Evolutionary conservation across 2,329 filamentous ascomycete species (phyloP), one percentile per base, ranked within the genome.

Genomic region (Lachnellula occidentalis): DNA sequence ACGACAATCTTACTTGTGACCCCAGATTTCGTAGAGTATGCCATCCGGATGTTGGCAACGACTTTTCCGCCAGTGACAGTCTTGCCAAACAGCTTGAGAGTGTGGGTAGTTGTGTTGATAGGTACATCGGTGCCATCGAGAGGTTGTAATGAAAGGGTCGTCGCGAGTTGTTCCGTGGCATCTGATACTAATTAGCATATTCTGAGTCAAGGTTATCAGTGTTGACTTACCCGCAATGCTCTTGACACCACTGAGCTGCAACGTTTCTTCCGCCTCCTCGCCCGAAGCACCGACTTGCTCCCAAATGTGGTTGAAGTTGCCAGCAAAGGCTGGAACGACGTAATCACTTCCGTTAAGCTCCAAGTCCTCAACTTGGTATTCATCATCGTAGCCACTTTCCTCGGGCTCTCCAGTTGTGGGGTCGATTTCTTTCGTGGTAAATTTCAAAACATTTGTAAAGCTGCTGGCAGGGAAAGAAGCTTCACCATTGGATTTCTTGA

Each of bases 361-460:
- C 58, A 97, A 84, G 69, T 96, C 91, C 58, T 94, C 90, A 57
- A 97, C 88, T 74, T 96, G 90, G 69, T 99, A 99, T 74, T 99
- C 94, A 67, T 99, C 94, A 51, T 97, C 92, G 71, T 97, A 97
- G 45, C 94, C 94, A 46, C 76, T 80, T 15, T 95, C 91, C 71
- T 99, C 94, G 0, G 92, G 89, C 73, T 96, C 91, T 61, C 85
- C 83, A n/a, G 90, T 96, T 24, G 88, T 88, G 5, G 94, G 94
- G 66, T 99, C 94, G 62, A 99, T 94, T 74, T 99, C 94, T 76
- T 96, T 97, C 77, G 87, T 94, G 17, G 91, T 96, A 71, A 99
- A 99, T 74, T 94, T 96, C 69, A 99, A 86, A 39, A 90, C 77
- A 73, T 97, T 99, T 62, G 89, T 90, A 73, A 99, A 95, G 42